These are phyloP conservation scores for Penicillium sp. DNA, from an alignment of 2,329 filamentous ascomycete species.

Conservation along the genomic window DNA sequence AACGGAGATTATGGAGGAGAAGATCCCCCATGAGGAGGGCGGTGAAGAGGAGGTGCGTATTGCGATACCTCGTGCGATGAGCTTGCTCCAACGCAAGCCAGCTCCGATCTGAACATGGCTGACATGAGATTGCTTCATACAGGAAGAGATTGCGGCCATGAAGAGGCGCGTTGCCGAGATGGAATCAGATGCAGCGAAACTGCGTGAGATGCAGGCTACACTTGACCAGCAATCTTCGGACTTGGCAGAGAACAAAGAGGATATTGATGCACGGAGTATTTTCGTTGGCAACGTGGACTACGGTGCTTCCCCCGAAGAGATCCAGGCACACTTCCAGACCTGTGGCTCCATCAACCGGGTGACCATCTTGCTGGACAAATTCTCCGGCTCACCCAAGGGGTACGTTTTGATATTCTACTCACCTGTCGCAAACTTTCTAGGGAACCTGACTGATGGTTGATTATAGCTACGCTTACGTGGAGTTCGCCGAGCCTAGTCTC, in stretches of 20 bases:
- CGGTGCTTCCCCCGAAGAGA: slow-evolving; percentile 93
- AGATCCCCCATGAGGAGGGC: slow-evolving; percentile 42
- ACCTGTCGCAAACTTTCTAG: neutral
- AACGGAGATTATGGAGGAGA: slow-evolving; percentile 39
- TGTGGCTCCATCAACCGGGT: slow-evolving; percentile 97
- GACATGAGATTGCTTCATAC: neutral
- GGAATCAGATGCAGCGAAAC: slow-evolving; percentile 84
- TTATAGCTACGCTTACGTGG: slow-evolving; percentile 92
- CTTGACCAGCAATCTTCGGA: slow-evolving; percentile 84
- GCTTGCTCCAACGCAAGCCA: neutral
- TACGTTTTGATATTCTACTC: slow-evolving; percentile 52
- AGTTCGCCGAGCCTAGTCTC: slow-evolving; percentile 91
- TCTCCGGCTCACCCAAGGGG: slow-evolving; percentile 99
- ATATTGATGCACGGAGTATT: slow-evolving; percentile 91
- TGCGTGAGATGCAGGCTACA: slow-evolving; percentile 81
- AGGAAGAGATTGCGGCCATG: slow-evolving; percentile 84
- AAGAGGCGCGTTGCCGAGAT: slow-evolving; percentile 84
- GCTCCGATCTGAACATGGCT: neutral
- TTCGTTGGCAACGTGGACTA: slow-evolving; percentile 99
- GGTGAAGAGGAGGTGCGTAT: slow-evolving; percentile 48
- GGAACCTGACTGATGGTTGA: neutral
- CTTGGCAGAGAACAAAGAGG: slow-evolving; percentile 88
- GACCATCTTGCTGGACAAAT: slow-evolving; percentile 96
- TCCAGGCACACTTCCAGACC: slow-evolving; percentile 97
- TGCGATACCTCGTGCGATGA: neutral